Base-by-base conservation (phyloP, 306 rosid species). In the Trifolium repens region DNA sequence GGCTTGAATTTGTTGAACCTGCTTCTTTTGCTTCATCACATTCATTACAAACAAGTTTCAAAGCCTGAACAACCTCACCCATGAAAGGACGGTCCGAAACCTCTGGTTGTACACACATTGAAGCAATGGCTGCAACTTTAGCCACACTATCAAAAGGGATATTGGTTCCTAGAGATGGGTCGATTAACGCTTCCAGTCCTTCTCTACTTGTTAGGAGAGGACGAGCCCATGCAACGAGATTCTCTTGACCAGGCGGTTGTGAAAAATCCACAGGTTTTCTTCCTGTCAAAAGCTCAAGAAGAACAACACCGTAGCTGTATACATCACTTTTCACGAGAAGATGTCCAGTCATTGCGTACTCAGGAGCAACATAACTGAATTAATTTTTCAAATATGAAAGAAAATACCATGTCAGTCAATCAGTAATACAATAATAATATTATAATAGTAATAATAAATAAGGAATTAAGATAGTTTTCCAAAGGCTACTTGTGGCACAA, bases 91-190 rank as follows among this genome's bases (percentile, higher is more conserved):
- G 97, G 79, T 94, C 88, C 0, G 97, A 89, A 42, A 92, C 99
- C 86, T 94, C 99, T 4, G 97, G 96, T 61, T 94, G 99, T 55
- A 94, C 97, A 72, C 99, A 92, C 99, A 94, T 94, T 11, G 99
- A 94, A 63, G 99, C 97, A 61, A 94, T 94, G 50, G 99, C 99
- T 53, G 97, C 99, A 42, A 94, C 99, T 87, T 94, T 94, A 16
- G 92, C 96, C 16, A 87, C 71, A 39, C 90, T 89, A 39, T 91
- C 96, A 75, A 84, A 85, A 34, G 92, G 87, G 22, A 85, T 83
- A 54, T 79, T 85, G 5, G 90, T 59, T 71, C 88, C 91, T 7
- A 92, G 76, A 70, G 88, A 84, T 10, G 77, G 79, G 71, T 94
- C 98, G 27, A 90, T 35, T 17, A 94, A 80, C 3, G 65, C 73